Evolutionary conservation across 139 green algal genomes (phyloP), one percentile per base, ranked within the genome.

Genomic region (Spirogloea muscicola): DNA sequence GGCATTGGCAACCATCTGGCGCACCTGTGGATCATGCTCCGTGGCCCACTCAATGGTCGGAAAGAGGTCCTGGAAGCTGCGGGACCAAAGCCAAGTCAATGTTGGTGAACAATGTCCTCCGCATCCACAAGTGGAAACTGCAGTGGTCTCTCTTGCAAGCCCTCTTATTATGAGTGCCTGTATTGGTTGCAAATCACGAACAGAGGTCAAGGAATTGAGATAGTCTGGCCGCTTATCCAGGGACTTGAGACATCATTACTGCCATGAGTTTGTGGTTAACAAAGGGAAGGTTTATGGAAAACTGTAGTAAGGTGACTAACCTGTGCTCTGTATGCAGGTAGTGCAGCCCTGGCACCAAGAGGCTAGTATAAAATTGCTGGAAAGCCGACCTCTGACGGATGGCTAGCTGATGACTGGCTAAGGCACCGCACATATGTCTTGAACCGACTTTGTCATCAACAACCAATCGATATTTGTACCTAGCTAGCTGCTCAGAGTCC

Each of bases 51-150:
- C 64, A 1, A 73, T 25, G 5, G 18, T 33, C 34, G 42, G 34
- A 60, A 73, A 73, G 29, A 73, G 49, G 64, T 73, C 49, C 2
- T 25, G 34, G 18, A 73, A 73, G 39, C 55, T 64, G 55, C 55
- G 10, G 10, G 39, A 9, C 29, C 29, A 64, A 13, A n/a, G n/a
- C n/a, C n/a, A n/a, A n/a, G n/a, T n/a, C n/a, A n/a, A n/a, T n/a
- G n/a, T n/a, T n/a, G n/a, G n/a, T n/a, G n/a, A n/a, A n/a, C n/a
- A n/a, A n/a, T n/a, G n/a, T n/a, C n/a, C n/a, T n/a, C n/a, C n/a
- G n/a, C n/a, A n/a, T n/a, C n/a, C n/a, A n/a, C n/a, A n/a, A n/a
- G n/a, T n/a, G n/a, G n/a, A n/a, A n/a, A n/a, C n/a, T n/a, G n/a
- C n/a, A n/a, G n/a, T n/a, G n/a, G n/a, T n/a, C n/a, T n/a, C n/a